Base-by-base conservation (phyloP, 768 basidiomycete species). In the Royoungia palumana region DNA sequence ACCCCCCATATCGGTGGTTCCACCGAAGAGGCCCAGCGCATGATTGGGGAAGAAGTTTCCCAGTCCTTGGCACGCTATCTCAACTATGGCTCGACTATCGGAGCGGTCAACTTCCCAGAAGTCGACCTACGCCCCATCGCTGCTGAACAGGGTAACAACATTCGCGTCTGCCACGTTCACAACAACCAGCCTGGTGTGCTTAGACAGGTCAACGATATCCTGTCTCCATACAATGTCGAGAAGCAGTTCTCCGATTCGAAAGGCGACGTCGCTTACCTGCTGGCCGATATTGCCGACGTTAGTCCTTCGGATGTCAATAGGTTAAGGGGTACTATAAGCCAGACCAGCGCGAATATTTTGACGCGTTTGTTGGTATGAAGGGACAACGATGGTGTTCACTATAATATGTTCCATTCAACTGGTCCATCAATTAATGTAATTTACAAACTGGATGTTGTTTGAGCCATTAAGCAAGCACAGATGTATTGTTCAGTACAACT, bases 211-310 rank as follows among this genome's bases (percentile, higher is more conserved):
- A 99, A 99, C 78, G 89, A 94, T 58, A 87, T 89, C 25, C 74
- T 99, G 35, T 88, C 89, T 41, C 86, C 91, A 34, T 93, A 94
- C 79, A 98, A 99, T 70, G 94, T 99, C 66, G 94, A 95, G 72
- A 98, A 98, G 75, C 96, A 98, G 72, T 97, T 87, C 71, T 94
- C 95, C n/a, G 96, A 99, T 65, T 93, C 91, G 39, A 92, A 92
- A 72, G 89, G 88, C 52, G 90, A 92, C 44, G 71, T 92, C 42
- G 93, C 94, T 21, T 98, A 98, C 70, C 79, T 99, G 54, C 87
- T 99, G 83, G 94, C 94, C 12, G 96, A 99, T 68, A 97, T 99
- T 56, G 85, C 89, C 19, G 81, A 91, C 55, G 94, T 97, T 57
- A 89, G 88, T 63, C 79, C 81, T 51, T 73, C 75, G 46, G 90